phyloP scores from a whole-genome alignment of 2,329 filamentous ascomycete genomes.

The Colletotrichum liriopes region DNA sequence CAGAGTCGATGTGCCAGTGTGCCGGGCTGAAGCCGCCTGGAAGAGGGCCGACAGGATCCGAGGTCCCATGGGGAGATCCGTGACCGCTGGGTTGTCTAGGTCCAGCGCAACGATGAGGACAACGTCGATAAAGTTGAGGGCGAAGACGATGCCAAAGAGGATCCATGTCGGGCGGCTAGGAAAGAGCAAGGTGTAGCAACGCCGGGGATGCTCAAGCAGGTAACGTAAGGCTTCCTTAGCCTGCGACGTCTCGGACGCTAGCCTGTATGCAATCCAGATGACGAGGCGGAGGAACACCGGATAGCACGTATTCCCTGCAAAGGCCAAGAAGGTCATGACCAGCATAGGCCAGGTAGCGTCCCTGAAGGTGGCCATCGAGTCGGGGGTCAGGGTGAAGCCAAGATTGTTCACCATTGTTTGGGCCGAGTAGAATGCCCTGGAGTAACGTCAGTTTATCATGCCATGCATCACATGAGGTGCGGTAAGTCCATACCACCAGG shows the following conservation, averaged over 20 bases:
- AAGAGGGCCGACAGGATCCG: constrained; percentile 72
- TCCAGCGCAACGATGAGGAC: constrained; percentile 68
- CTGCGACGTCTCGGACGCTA: constrained; percentile 56
- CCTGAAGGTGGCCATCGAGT: constrained; percentile 67
- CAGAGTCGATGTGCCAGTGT: constrained; percentile 66
- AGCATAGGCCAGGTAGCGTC: constrained; percentile 61
- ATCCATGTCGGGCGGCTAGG: constrained; percentile 73
- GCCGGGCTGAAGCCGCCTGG: constrained; percentile 67
- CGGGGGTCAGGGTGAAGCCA: constrained; percentile 69
- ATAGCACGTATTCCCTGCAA: constrained; percentile 70
- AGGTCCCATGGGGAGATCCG: constrained; percentile 59
- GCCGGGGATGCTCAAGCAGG: constrained; percentile 73
- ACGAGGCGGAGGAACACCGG: constrained; percentile 71
- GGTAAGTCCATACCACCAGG: constrained; percentile 57
- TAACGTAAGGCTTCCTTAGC: constrained; percentile 66
- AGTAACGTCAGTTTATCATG: too few species aligned
- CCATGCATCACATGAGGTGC: too few species aligned
- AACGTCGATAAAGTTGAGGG: constrained; percentile 69
- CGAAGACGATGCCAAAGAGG: constrained; percentile 64
- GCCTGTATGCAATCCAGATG: constrained; percentile 70
- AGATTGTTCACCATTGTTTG: constrained; percentile 69
- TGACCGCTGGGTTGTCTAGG: constrained; percentile 66
- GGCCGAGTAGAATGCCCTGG: too few species aligned
- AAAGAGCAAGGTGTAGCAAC: constrained; percentile 76
- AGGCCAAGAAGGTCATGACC: constrained; percentile 64